Base-by-base conservation (phyloP, 1,139 yeast species). In the Debaryomyces fabryi region DNA sequence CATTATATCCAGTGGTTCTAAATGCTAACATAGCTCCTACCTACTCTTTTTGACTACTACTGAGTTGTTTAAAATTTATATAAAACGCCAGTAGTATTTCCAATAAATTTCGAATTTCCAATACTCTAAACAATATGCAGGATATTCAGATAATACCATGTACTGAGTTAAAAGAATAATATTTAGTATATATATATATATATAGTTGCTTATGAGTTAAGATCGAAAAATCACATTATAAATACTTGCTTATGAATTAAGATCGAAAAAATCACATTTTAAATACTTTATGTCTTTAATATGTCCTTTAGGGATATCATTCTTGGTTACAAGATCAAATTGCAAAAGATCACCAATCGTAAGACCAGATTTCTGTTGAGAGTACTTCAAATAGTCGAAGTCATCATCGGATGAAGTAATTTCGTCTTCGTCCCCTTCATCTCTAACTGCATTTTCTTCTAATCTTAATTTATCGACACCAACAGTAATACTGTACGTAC, bases 1-100 rank as follows among this genome's bases (percentile, higher is more conserved):
- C 97, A 61, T 91, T 88, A 68, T 82, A 90, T 2, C 97, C 96
- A 24, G 76, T 70, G 21, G 96, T 89, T 57, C 90, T 75, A 64
- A 75, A 91, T 3, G 85, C 74, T 20, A 90, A 76, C 97, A 92
- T 91, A 10, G 23, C 15, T 20, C 29, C 20, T 8, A 24, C 8
- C 16, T 18, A 30, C 32, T 10, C 6, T 4, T 39, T n/a, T 24
- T 15, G 18, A n/a, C 12, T 21, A 16, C 13, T 15, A 29, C n/a
- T 32, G 4, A 21, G 21, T 13, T n/a, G 5, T 21, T n/a, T 21
- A n/a, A 16, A 15, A 8, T n/a, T 12, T 16, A 4, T 4, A 13
- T 5, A 7, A 16, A 34, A 10, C 4, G 25, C n/a, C 20, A 35
- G 24, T 35, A 35, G 24, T 21, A 21, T 21, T 4, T 20, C n/a